phyloP scores from a whole-genome alignment of 1,284 basidiomycete genomes.

The Phellopilus nigrolimitatus region DNA sequence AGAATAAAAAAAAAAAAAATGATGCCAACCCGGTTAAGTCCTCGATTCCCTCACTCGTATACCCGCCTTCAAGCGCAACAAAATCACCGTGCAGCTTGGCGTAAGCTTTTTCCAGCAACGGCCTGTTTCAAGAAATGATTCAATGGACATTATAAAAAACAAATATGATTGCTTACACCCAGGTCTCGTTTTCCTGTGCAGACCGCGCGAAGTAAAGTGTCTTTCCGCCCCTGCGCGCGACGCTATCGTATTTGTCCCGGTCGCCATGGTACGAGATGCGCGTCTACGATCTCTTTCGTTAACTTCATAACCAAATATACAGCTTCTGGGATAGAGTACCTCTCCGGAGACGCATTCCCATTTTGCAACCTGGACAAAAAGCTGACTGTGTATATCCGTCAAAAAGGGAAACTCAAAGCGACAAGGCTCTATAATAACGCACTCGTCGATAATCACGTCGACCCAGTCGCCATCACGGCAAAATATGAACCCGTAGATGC shows the following conservation, averaged over 20 bases:
- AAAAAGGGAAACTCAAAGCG: not conserved
- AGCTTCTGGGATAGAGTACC: conserved; percentile 4
- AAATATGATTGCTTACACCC: no score
- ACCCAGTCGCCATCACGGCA: conserved; percentile 40
- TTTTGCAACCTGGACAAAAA: conserved; percentile 43
- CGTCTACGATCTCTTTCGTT: conserved; percentile 20
- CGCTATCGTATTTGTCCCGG: conserved; percentile 40
- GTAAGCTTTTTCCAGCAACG: conserved; percentile 53
- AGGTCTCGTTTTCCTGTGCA: conserved; percentile 42
- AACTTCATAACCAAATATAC: no score
- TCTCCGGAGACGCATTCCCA: conserved; percentile 40
- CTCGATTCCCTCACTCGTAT: conserved; percentile 41
- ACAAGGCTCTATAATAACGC: conserved; percentile 25
- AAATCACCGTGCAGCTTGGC: conserved; percentile 51
- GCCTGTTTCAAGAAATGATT: conserved; percentile 26
- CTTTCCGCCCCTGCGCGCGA: conserved; percentile 43
- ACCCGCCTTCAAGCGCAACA: conserved; percentile 36
- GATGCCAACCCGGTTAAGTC: conserved; percentile 42
- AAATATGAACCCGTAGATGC: conserved; percentile 54
- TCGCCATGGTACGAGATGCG: conserved; percentile 43
- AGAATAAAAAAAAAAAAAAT: not conserved
- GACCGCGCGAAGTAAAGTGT: conserved; percentile 48
- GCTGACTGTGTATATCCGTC: conserved; percentile 28
- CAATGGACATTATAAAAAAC: not conserved
- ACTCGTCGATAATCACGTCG: conserved; percentile 45